Evolutionary conservation across 345 rosid genomes (phyloP).

Genomic region (Dipteronia sinensis): DNA sequence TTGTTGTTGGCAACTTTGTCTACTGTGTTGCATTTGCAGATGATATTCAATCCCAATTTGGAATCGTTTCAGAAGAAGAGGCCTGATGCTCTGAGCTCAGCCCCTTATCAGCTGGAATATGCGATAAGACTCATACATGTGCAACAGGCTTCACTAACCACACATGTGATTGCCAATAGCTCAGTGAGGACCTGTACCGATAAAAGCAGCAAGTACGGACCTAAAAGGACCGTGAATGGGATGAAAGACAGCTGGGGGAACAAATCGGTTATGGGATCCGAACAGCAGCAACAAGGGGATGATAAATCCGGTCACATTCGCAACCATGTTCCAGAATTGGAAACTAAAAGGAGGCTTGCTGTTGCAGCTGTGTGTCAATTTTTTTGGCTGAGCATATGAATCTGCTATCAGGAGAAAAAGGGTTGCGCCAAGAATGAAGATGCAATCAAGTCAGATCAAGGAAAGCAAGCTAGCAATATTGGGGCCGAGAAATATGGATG

Average conservation of each 20-base stretch:
- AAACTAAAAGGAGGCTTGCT: slow-evolving; percentile 80
- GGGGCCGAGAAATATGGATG: slow-evolving; percentile 88
- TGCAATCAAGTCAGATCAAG: slow-evolving; percentile 80
- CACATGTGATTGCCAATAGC: slow-evolving; percentile 85
- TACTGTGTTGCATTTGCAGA: too few relatives aligned
- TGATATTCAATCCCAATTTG: too few relatives aligned
- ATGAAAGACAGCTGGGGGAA: slow-evolving; percentile 70
- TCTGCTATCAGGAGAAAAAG: slow-evolving; percentile 89
- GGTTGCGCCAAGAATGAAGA: slow-evolving; percentile 83
- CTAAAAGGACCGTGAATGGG: slow-evolving; percentile 62
- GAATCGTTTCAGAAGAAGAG: too few relatives aligned
- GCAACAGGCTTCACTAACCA: slow-evolving; percentile 90
- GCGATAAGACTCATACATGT: slow-evolving; percentile 71
- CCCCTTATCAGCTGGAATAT: slow-evolving; percentile 80
- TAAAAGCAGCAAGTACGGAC: slow-evolving; percentile 80
- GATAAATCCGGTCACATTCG: slow-evolving; percentile 50
- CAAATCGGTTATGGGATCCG: slow-evolving; percentile 64
- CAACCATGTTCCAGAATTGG: slow-evolving; percentile 74
- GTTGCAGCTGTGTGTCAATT: slow-evolving; percentile 33
- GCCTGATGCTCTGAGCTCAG: slow-evolving; percentile 66
- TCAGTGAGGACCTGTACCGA: slow-evolving; percentile 82
- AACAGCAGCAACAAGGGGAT: slow-evolving; percentile 54
- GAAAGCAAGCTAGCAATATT: slow-evolving; percentile 84
- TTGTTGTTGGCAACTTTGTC: too few relatives aligned
- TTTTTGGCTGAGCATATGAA: slow-evolving; percentile 63